Conservation (phyloP, 1,284 basidiomycete genomes). For the Moniliella sp. region DNA sequence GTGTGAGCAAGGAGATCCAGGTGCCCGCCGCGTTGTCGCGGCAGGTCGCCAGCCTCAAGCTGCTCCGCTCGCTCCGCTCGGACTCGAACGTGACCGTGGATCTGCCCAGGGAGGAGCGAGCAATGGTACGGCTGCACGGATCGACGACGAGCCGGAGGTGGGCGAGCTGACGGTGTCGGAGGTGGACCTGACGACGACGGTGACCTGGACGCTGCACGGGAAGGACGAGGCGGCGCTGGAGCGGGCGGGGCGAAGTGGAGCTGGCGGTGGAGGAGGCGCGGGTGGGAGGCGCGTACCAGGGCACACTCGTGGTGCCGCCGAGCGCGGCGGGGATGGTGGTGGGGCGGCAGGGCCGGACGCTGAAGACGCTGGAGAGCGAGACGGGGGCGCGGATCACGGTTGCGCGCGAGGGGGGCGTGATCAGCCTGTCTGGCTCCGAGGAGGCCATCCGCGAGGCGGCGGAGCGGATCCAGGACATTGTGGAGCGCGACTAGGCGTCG, state of each 20-base stretch:
- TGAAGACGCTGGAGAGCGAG: conserved; percentile 14
- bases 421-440: conserved; percentile 16
- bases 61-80: conserved; percentile 17
- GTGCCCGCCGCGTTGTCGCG: conserved; percentile 9
- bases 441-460: conserved; percentile 15
- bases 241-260: conserved; percentile 8
- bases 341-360: conserved; percentile 12
- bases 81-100: conserved; percentile 17
- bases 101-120: conserved; percentile 13
- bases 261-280: conserved; percentile 7
- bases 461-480: conserved; percentile 12
- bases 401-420: conserved; percentile 14
- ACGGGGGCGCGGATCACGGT: conserved; percentile 19
- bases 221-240: conserved; percentile 12
- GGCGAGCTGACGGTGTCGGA: conserved; percentile 4
- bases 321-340: conserved; percentile 15
- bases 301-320: conserved; percentile 10
- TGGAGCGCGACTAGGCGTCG: too few relatives aligned
- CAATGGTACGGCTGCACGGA: conserved; percentile 9
- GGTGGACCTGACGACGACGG: conserved; percentile 4
- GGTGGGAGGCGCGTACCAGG: conserved; percentile 9
- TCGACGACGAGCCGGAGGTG: conserved; percentile 13
- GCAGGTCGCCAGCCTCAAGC: conserved; percentile 12
- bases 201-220: conserved; percentile 18
- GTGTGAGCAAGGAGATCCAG: conserved; percentile 8